Base-by-base conservation (phyloP, 192 early-diverging fungal genomes). In the Gamsiella multidivaricata region DNA sequence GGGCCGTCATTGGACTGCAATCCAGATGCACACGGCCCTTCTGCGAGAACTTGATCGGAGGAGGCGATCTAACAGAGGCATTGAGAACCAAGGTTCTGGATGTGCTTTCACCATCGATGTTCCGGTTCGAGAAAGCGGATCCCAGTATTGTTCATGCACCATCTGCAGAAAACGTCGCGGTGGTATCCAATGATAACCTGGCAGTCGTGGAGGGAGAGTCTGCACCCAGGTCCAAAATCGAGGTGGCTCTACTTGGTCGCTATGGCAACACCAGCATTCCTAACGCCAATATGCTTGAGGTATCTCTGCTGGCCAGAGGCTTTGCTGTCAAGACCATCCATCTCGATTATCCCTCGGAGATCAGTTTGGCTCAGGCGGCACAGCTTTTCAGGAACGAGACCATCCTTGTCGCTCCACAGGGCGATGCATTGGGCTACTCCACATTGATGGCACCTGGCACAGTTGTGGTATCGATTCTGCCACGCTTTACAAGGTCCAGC, bases 241-340 rank as follows among this genome's bases (percentile, higher is more conserved):
- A 78, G 3, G 66, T 78, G 6, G 74, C 63, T 0, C 33, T 78
- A n/a, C 41, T 78, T 9, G 74, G 74, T 14, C 74, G 74, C 2
- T 78, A 68, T 46, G 74, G 74, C 25, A 78, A 78, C 54, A 78
- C 74, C 23, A 78, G 74, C 29, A 68, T 78, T 28, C 74, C 74
- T 7, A 78, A 78, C 45, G 65, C 65, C 20, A 62, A 61, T 50
- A 14, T 47, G 0, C 47, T 78, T 31, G 74, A 78, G 39, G 33
- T 63, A 25, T 63, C 74, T 59, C 65, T 78, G 66, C 61, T 78
- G 39, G 46, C 58, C 54, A 78, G 54, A 46, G 74, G 74, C 36
- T 78, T 78, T 39, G 43, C 65, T n/a, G 74, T 69, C 37, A 61
- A 78, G 37, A 69, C 59, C 3, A 78, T 78, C 14, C 74, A 78